Evolutionary conservation across 2,329 filamentous ascomycete genomes (phyloP), one percentile per base, ranked within the genome.

Genomic region (Capronia coronata): DNA sequence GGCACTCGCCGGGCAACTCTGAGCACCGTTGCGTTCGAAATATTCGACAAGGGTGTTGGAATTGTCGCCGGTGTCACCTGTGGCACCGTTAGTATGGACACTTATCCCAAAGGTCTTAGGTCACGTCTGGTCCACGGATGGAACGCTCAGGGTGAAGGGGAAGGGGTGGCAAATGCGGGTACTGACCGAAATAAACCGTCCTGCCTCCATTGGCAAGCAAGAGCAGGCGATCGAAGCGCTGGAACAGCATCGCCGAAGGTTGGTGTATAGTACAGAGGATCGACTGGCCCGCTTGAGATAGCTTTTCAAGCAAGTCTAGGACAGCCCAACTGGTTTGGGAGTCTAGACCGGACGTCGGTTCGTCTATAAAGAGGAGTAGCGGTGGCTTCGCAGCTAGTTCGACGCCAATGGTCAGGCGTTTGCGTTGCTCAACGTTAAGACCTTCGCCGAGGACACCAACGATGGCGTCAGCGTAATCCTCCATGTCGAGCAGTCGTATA

Each of bases 371-470:
- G 29, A 86, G 73, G 0, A 86, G 68, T 0, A 86, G 72, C 19
- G 75, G 77, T 0, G 83, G 83, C 60, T 84, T 79, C 0, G 83
- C 82, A 4, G 82, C 82, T 1, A 87, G 78, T 66, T 97, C 91
- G 13, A 97, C 90, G 67, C 88, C 91, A 56, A 96, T 95, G 0
- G 89, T 96, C 8, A 96, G 76, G 62, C 87, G 85, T 64, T 83
- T 83, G 18, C 80, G 74, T 64, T 83, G 79, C 63, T 83, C 80
- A 14, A 78, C 75, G 43, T 78, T 78, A 21, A 79, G 68, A 70
- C 75, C 65, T 64, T 93, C 86, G 40, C 90, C 89, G 1, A 86
- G 87, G 21, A 89, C 82, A 72, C 90, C 52, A 19, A 52, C 54
- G 27, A 42, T 32, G 23, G 22, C 30, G 61, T 94, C 88, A 23